Percentiles rank a stretch among this genome's conserved stretches.
Evolutionary conservation across 768 basidiomycete genomes (phyloP).

Genomic region (Lactarius hengduanensis): DNA sequence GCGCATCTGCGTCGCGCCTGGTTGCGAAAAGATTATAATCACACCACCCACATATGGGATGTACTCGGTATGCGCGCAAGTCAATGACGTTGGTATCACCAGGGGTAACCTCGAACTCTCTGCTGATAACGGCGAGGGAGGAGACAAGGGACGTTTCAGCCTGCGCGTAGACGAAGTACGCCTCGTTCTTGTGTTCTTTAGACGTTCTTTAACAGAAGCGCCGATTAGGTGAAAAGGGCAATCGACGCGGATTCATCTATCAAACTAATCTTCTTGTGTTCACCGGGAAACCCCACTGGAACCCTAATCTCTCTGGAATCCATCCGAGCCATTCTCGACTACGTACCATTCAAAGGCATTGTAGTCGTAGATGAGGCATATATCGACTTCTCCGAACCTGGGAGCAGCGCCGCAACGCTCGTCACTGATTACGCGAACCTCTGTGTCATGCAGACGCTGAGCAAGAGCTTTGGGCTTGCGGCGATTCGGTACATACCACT

Average conservation of each 20-base stretch:
- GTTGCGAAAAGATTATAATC: constrained; percentile 73
- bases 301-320: constrained; percentile 74
- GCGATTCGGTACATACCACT: constrained; percentile 72
- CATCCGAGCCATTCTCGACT: constrained; percentile 69
- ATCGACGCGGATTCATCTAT: constrained; percentile 71
- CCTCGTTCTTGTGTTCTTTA: constrained; percentile 1
- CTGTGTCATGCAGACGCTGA: constrained; percentile 94
- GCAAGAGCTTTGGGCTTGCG: constrained; percentile 94
- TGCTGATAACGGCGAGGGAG: constrained; percentile 66
- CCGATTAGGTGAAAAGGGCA: constrained; percentile 63
- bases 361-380: constrained; percentile 97
- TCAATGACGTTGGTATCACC: constrained; percentile 87
- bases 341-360: constrained; percentile 82
- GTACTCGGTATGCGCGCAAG: constrained; percentile 92
- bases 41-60: constrained; percentile 98
- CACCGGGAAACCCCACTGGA: constrained; percentile 96
- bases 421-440: constrained; percentile 83
- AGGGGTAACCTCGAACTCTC: constrained; percentile 68
- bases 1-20: constrained; percentile 81
- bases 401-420: constrained; percentile 63
- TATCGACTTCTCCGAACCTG: constrained; percentile 80
- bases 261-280: constrained; percentile 93
- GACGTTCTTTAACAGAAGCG: neutral
- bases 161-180: constrained; percentile 70
- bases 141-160: constrained; percentile 69